These are phyloP conservation scores for Mycena latifolia DNA, from an alignment of 768 basidiomycete genomes.

Conservation along the genomic window DNA sequence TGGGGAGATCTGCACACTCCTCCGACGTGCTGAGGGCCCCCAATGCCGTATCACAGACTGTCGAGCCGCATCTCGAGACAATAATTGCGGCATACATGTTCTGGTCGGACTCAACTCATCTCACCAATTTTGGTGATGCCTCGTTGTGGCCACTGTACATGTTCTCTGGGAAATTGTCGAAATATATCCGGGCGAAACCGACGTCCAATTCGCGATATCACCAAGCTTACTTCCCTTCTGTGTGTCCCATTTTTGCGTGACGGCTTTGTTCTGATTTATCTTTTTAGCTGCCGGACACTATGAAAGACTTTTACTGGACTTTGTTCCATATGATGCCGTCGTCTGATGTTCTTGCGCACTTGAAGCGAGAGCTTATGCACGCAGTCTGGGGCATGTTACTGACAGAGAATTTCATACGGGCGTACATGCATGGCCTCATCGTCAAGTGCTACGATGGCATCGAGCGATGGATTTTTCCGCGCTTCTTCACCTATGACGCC, in stretches of 20 bases:
- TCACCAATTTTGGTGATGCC: too few species aligned
- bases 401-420: slow-evolving; percentile 40
- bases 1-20: slow-evolving; percentile 40
- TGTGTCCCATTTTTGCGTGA: slow-evolving; percentile 31
- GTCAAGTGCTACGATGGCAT: slow-evolving; percentile 43
- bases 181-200: slow-evolving; percentile 44
- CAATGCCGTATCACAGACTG: slow-evolving; percentile 14
- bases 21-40: slow-evolving; percentile 34
- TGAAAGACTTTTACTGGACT: slow-evolving; percentile 39
- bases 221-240: slow-evolving; percentile 48
- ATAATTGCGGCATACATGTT: slow-evolving; percentile 42
- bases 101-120: slow-evolving; percentile 45
- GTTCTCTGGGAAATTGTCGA: slow-evolving; percentile 49
- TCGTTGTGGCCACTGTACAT: slow-evolving; percentile 50
- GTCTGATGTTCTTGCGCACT: slow-evolving; percentile 37
- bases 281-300: slow-evolving; percentile 38
- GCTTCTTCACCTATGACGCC: slow-evolving; percentile 45
- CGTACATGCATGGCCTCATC: slow-evolving; percentile 41
- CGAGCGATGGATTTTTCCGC: slow-evolving; percentile 37
- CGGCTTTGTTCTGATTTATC: neutral
- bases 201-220: slow-evolving; percentile 42
- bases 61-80: slow-evolving; percentile 27
- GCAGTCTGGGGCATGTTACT: slow-evolving; percentile 41
- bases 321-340: slow-evolving; percentile 29
- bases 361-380: slow-evolving; percentile 45